Percentiles rank a stretch among this genome's conserved stretches.
These are phyloP conservation scores for Starmerella bacillaris DNA, from an alignment of 805 yeast species.

Conservation along the genomic window DNA sequence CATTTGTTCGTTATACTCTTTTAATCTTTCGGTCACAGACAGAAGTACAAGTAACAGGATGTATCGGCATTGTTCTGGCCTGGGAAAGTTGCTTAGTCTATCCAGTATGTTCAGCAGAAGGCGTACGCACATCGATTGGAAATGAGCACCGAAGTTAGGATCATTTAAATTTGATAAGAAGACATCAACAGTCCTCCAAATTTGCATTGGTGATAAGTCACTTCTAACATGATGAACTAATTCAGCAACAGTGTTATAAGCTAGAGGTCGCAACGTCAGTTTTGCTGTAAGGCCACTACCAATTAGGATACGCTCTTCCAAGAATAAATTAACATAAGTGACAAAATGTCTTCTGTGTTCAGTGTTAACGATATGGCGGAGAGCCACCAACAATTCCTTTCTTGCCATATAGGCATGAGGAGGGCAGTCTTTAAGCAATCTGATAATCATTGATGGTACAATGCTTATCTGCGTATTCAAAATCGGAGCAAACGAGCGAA, in stretches of 20 bases:
- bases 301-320: slow-evolving; percentile 71
- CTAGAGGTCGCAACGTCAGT: slow-evolving; percentile 80
- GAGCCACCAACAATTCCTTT: slow-evolving; percentile 82
- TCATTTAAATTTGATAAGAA: slow-evolving; percentile 72
- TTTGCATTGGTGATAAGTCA: slow-evolving; percentile 63
- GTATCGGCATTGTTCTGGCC: slow-evolving; percentile 66
- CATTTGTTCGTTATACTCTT: slow-evolving; percentile 40
- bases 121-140: slow-evolving; percentile 93
- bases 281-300: slow-evolving; percentile 86
- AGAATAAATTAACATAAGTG: slow-evolving; percentile 66
- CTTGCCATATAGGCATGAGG: slow-evolving; percentile 80
- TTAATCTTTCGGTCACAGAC: slow-evolving; percentile 70
- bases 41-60: slow-evolving; percentile 71
- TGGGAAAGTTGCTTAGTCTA: slow-evolving; percentile 62
- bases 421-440: slow-evolving; percentile 88
- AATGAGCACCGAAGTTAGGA: slow-evolving; percentile 63
- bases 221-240: slow-evolving; percentile 80
- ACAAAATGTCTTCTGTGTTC: slow-evolving; percentile 66
- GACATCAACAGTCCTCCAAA: slow-evolving; percentile 70
- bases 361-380: slow-evolving; percentile 85
- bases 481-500: slow-evolving; percentile 62
- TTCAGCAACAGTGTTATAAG: slow-evolving; percentile 90
- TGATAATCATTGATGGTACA: slow-evolving; percentile 73
- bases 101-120: slow-evolving; percentile 74
- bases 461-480: slow-evolving; percentile 37